These are phyloP conservation scores for Acanthochlamys bracteata DNA, from an alignment of 106 monocot species.

Conservation along the genomic window DNA sequence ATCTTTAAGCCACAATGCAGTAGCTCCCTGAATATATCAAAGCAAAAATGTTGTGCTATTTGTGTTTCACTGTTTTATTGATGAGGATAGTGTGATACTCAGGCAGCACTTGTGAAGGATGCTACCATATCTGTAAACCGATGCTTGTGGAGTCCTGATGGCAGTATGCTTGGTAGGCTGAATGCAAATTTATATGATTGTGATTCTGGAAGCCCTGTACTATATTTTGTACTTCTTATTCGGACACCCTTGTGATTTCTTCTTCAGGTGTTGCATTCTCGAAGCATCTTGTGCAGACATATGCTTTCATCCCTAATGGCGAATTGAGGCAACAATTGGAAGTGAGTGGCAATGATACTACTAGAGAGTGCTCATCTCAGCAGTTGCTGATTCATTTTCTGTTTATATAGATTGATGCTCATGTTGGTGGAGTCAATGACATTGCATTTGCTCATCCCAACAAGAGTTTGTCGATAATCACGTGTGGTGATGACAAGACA, in stretches of 20 bases:
- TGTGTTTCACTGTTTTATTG: not conserved
- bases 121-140: constrained; percentile 84
- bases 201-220: too few relatives aligned
- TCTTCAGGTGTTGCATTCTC: constrained; percentile 92
- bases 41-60: not conserved
- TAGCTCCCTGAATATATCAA: too few relatives aligned
- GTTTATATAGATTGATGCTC: constrained; percentile 77
- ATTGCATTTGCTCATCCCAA: constrained; percentile 95
- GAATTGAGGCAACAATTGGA: constrained; percentile 77
- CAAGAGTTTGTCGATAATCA: constrained; percentile 70
- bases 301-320: constrained; percentile 72
- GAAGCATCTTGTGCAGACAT: constrained; percentile 88
- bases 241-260: too few relatives aligned
- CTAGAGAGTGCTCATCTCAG: not conserved
- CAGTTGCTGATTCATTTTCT: not conserved
- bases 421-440: constrained; percentile 92
- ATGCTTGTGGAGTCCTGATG: constrained; percentile 98
- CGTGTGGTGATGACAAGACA: constrained; percentile 77
- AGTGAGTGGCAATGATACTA: constrained; percentile 25
- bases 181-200: not conserved
- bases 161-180: constrained; percentile 65
- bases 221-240: too few relatives aligned
- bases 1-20: not conserved
- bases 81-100: not conserved
- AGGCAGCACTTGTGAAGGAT: constrained; percentile 89